A percentile compares a stretch with the other conserved stretches of the same genome.
Evolutionary conservation across 441 rosid species (phyloP).

Genomic region (Euphorbia celastroides): DNA sequence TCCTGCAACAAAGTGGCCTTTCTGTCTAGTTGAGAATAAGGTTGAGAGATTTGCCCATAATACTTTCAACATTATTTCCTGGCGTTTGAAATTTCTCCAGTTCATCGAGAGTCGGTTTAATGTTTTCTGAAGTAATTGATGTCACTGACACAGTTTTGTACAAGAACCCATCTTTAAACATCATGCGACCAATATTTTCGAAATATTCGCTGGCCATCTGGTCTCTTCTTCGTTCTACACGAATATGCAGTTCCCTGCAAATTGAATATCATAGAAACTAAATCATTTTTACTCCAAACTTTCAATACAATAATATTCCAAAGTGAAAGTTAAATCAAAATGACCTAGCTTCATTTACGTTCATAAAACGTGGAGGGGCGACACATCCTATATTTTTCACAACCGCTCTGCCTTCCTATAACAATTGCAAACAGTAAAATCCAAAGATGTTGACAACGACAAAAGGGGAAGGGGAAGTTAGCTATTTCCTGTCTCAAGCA

Average conservation of each 20-base stretch:
- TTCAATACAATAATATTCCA: not conserved
- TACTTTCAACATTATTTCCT: slow-evolving; percentile 71
- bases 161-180: slow-evolving; percentile 90
- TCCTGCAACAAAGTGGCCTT: slow-evolving; percentile 96
- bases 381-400: slow-evolving; percentile 87
- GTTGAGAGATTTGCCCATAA: slow-evolving; percentile 74
- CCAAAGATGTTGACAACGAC: not conserved
- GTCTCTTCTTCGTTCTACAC: slow-evolving; percentile 90
- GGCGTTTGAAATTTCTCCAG: slow-evolving; percentile 87
- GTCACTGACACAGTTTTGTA: slow-evolving; percentile 83
- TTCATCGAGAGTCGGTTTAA: slow-evolving; percentile 93
- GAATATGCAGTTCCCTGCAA: slow-evolving; percentile 83
- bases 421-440: not conserved
- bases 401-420: slow-evolving; percentile 87
- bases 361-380: slow-evolving; percentile 97
- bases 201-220: slow-evolving; percentile 89
- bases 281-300: slow-evolving; percentile 6
- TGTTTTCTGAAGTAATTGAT: slow-evolving; percentile 69
- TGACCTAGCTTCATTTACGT: slow-evolving; percentile 94
- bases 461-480: not conserved
- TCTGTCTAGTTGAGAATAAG: slow-evolving; percentile 88
- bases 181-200: slow-evolving; percentile 73
- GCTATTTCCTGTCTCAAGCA: not conserved
- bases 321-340: slow-evolving; percentile 7
- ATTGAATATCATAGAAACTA: slow-evolving; percentile 1